Evolutionary conservation across 345 rosid genomes (phyloP).

Genomic region (Ceriops zippeliana): DNA sequence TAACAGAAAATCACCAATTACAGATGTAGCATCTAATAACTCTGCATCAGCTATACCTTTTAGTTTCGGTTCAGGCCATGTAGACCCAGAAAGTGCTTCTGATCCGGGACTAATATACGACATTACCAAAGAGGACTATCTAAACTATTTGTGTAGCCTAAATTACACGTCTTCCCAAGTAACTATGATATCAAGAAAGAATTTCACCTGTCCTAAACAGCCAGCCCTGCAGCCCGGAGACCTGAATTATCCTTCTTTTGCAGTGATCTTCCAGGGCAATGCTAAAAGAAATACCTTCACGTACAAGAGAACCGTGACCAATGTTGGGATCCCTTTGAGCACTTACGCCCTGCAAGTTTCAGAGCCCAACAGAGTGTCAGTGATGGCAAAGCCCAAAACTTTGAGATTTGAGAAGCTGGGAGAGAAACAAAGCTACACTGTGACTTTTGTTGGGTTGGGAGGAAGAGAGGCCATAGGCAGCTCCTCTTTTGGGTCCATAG

Average conservation of each 20-base stretch:
- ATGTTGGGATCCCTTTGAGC: constrained; percentile 33
- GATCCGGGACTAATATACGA: constrained; percentile 56
- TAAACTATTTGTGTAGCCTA: constrained; percentile 48
- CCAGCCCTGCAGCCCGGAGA: constrained; percentile 29
- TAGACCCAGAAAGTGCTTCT: constrained; percentile 47
- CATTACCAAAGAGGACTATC: constrained; percentile 36
- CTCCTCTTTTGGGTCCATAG: constrained; percentile 53
- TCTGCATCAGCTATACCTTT: constrained; percentile 39
- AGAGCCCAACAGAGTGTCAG: constrained; percentile 39
- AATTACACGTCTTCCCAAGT: constrained; percentile 38
- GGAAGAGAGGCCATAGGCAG: constrained; percentile 2
- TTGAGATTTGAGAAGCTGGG: constrained; percentile 36
- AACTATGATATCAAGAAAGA: constrained; percentile 19
- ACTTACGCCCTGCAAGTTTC: constrained; percentile 33
- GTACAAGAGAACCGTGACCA: constrained; percentile 41
- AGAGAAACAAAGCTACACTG: constrained; percentile 54
- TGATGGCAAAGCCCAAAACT: constrained; percentile 34
- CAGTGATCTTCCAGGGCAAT: constrained; percentile 29
- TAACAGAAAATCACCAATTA: constrained; percentile 37
- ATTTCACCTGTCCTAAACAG: constrained; percentile 28
- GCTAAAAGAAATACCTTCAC: constrained; percentile 16
- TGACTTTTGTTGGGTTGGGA: constrained; percentile 27
- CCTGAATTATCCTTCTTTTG: constrained; percentile 62
- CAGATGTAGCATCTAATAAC: constrained; percentile 19
- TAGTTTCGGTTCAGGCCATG: constrained; percentile 52